These are phyloP conservation scores for Boletus eberwhitei DNA, from an alignment of 768 basidiomycete species.

Conservation along the genomic window DNA sequence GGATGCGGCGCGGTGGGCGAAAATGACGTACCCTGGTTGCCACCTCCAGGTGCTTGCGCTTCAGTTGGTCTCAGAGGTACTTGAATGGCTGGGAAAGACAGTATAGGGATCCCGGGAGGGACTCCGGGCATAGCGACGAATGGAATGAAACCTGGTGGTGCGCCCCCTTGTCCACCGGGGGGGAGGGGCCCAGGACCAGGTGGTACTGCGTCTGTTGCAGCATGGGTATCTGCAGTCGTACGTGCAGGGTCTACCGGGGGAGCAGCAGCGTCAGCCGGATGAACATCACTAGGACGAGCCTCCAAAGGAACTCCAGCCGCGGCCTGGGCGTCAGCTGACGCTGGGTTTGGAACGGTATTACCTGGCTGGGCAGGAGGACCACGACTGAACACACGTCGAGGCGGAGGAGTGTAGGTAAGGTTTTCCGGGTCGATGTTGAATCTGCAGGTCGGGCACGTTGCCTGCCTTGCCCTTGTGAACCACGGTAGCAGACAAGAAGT, in stretches of 20 bases:
- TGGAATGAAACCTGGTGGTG: slow-evolving; percentile 17
- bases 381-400: slow-evolving; percentile 19
- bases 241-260: not conserved
- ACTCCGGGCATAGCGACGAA: slow-evolving; percentile 21
- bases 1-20: not conserved
- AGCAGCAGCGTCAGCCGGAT: not conserved
- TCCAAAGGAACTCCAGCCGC: slow-evolving; percentile 8
- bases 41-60: slow-evolving; percentile 11
- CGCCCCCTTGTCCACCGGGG: slow-evolving; percentile 4
- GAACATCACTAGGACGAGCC: not conserved
- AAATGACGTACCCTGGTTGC: slow-evolving; percentile 18
- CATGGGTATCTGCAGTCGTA: not conserved
- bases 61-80: slow-evolving; percentile 20
- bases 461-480: slow-evolving; percentile 76
- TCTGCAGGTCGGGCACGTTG: slow-evolving; percentile 80
- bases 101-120: slow-evolving; percentile 26
- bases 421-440: slow-evolving; percentile 82
- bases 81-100: slow-evolving; percentile 27
- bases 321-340: slow-evolving; percentile 7
- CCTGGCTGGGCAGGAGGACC: slow-evolving; percentile 11
- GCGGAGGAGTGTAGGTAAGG: slow-evolving; percentile 44
- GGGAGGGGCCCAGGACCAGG: not conserved
- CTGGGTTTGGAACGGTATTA: slow-evolving; percentile 11
- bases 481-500: slow-evolving; percentile 75
- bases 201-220: not conserved